Percentiles rank a stretch among this genome's conserved stretches.
These are phyloP conservation scores for Rhododendron henanense DNA, from an alignment of 148 eudicot genomes.

Conservation along the genomic window DNA sequence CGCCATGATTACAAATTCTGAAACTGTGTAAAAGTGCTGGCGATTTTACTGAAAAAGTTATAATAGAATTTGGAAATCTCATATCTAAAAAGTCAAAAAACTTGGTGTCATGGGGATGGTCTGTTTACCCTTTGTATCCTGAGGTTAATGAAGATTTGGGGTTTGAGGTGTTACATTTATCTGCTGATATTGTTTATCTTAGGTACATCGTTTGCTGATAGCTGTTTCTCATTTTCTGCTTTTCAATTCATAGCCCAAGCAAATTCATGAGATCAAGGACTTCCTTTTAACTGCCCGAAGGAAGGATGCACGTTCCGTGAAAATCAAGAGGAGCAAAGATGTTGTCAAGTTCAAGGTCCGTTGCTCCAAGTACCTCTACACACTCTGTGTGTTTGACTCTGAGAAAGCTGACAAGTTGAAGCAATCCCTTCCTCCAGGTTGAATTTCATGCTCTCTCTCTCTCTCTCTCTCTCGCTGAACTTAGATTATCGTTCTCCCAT, in stretches of 20 bases:
- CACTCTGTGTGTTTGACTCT: not conserved
- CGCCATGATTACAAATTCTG: too few species aligned
- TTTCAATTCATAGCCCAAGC: not conserved
- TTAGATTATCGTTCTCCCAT: not conserved
- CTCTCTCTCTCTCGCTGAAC: not conserved
- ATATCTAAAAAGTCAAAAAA: too few species aligned
- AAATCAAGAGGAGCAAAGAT: not conserved
- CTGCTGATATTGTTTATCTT: not conserved
- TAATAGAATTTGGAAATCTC: too few species aligned
- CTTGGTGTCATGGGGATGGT: too few species aligned
- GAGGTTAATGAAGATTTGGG: too few species aligned
- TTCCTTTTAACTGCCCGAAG: constrained; percentile 2
- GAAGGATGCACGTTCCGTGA: constrained; percentile 4
- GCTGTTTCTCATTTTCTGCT: not conserved
- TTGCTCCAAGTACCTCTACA: constrained; percentile 2
- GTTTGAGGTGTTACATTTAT: not conserved
- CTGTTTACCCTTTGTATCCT: too few species aligned
- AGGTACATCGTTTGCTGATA: not conserved
- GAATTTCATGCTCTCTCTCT: not conserved
- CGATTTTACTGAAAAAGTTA: too few species aligned
- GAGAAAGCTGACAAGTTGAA: not conserved
- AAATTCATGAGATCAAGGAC: constrained; percentile 3
- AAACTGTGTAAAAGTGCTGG: too few species aligned
- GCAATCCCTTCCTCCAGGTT: constrained; percentile 5
- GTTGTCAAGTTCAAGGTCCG: constrained; percentile 4